phyloP scores from a whole-genome alignment of 441 rosid genomes.

The Erodium moschatum region DNA sequence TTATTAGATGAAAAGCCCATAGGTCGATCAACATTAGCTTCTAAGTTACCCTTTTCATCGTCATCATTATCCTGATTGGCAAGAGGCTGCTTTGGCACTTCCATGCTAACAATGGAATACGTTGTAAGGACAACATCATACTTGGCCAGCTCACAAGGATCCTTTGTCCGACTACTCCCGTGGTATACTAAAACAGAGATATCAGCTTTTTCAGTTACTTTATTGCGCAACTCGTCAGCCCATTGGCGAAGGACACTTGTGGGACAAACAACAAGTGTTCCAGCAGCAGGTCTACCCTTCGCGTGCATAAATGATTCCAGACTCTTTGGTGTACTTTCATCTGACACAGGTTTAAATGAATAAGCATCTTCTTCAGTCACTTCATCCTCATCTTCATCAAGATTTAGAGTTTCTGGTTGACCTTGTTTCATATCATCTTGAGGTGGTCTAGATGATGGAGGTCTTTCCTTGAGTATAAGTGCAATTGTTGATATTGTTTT shows the following conservation, averaged over 20 bases:
- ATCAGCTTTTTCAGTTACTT: slow-evolving; percentile 57
- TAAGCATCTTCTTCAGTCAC: slow-evolving; percentile 27
- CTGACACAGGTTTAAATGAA: slow-evolving; percentile 23
- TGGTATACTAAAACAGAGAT: slow-evolving; percentile 72
- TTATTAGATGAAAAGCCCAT: slow-evolving; percentile 32
- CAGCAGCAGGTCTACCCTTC: slow-evolving; percentile 81
- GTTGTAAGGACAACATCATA: slow-evolving; percentile 85
- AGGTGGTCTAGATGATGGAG: slow-evolving; percentile 37
- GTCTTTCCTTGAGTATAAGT: slow-evolving; percentile 79
- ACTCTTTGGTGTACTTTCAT: slow-evolving; percentile 21
- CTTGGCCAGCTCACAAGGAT: slow-evolving; percentile 64
- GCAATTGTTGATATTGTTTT: slow-evolving; percentile 93
- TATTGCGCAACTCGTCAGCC: slow-evolving; percentile 72
- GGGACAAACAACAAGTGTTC: slow-evolving; percentile 96
- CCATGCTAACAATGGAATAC: slow-evolving; percentile 84
- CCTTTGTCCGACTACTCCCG: slow-evolving; percentile 74
- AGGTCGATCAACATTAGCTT: slow-evolving; percentile 31
- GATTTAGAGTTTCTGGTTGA: slow-evolving; percentile 54
- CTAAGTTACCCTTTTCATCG: slow-evolving; percentile 41
- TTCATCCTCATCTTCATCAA: slow-evolving; percentile 46
- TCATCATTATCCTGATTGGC: slow-evolving; percentile 37
- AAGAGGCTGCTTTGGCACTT: slow-evolving; percentile 79
- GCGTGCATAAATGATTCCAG: slow-evolving; percentile 27
- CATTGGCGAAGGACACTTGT: slow-evolving; percentile 96
- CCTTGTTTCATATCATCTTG: slow-evolving; percentile 32